Evolutionary conservation across 495 filamentous ascomycete species (phyloP).

Genomic region (Aspergillus cavernicola): DNA sequence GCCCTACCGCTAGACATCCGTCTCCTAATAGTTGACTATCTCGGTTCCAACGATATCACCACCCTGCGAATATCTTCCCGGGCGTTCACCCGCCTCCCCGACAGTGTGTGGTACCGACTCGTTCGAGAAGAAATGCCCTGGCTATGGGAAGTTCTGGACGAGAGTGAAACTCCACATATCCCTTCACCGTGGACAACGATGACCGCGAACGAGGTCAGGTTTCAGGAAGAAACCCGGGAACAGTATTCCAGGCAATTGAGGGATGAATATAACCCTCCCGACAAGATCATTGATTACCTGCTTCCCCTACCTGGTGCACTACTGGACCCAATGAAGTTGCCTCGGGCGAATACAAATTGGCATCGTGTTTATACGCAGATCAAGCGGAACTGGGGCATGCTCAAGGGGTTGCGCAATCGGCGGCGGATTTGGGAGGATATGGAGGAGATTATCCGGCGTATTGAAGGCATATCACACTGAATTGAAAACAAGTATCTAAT

Average conservation of each 20-base stretch:
- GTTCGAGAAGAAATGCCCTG: conserved; percentile 30
- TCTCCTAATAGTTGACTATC: too few relatives aligned
- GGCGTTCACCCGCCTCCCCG: conserved; percentile 24
- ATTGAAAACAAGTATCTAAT: too few relatives aligned
- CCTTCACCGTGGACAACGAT: background rate
- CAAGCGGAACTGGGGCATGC: background rate
- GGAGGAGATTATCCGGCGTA: background rate
- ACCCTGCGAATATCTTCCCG: conserved; percentile 18
- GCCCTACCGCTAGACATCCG: too few relatives aligned
- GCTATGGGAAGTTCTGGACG: conserved; percentile 27
- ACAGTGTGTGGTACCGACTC: conserved; percentile 21
- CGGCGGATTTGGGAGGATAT: background rate
- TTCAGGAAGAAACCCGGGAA: background rate
- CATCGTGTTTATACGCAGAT: background rate
- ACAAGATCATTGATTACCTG: background rate
- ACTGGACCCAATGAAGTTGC: background rate
- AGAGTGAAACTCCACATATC: background rate
- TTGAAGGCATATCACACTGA: too few relatives aligned
- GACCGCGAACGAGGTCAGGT: background rate
- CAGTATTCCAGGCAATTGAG: too few relatives aligned
- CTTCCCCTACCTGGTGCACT: background rate
- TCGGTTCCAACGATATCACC: conserved; percentile 18
- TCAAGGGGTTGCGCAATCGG: background rate
- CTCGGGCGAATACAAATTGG: background rate
- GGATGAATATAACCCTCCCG: too few relatives aligned